Percentiles rank a stretch among this genome's conserved stretches.
These are phyloP conservation scores for Cucurbita argyrosperma DNA, from an alignment of 306 rosid genomes.

Conservation along the genomic window DNA sequence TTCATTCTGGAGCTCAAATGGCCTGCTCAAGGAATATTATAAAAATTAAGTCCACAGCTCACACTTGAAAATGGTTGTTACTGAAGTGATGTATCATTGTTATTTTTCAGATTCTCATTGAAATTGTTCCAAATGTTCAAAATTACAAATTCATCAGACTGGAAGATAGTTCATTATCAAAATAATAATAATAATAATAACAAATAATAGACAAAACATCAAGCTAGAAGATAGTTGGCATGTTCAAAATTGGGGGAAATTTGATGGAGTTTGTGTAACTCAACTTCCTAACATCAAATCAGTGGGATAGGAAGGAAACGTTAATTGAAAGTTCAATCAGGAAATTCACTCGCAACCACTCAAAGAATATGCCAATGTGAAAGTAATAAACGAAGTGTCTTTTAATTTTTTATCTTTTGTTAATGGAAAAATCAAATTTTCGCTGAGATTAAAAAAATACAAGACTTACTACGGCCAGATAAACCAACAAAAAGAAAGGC, in stretches of 20 bases:
- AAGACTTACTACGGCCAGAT: not conserved
- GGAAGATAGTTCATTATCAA: too few species aligned
- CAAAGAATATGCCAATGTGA: not conserved
- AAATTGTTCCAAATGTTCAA: not conserved
- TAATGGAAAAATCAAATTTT: not conserved
- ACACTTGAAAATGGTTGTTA: not conserved
- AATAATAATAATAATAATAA: too few species aligned
- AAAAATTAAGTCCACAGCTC: not conserved
- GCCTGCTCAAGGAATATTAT: slow-evolving; percentile 24
- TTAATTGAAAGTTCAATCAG: not conserved
- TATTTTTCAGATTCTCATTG: not conserved
- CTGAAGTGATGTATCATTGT: not conserved
- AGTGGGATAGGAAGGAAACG: not conserved
- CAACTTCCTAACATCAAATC: not conserved
- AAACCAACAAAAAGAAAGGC: not conserved
- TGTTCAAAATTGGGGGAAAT: not conserved
- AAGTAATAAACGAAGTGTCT: not conserved
- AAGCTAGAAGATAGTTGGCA: not conserved
- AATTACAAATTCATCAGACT: not conserved
- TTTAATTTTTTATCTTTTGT: not conserved
- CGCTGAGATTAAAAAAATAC: not conserved
- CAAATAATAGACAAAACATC: not conserved
- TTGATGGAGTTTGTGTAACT: not conserved
- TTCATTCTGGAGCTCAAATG: slow-evolving; percentile 18
- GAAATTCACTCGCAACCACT: not conserved